A percentile compares a stretch with the other conserved stretches of the same genome.
Evolutionary conservation across 306 rosid genomes (phyloP).

Genomic region (Fragaria iinumae): DNA sequence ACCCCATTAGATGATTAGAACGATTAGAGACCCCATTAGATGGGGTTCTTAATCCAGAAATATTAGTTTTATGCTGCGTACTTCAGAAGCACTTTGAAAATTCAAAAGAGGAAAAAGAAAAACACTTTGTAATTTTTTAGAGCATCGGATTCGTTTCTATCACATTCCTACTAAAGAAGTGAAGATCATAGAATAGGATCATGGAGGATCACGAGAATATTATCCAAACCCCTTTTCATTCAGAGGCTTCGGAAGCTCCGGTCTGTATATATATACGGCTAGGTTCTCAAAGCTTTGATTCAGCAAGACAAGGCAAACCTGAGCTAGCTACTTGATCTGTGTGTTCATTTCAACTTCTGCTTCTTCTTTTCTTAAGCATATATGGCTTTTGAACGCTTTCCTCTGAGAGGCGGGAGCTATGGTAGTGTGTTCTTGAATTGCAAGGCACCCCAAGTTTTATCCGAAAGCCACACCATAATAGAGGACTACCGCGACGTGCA

Average conservation of each 20-base stretch:
- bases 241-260: neutral
- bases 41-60: neutral
- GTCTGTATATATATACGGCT: neutral
- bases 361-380: neutral
- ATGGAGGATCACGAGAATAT: neutral
- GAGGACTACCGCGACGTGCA: neutral
- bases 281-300: neutral
- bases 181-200: neutral
- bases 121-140: neutral
- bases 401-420: neutral
- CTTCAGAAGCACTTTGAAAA: neutral
- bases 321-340: neutral
- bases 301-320: conserved; percentile 7
- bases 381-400: neutral
- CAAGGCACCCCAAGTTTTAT: neutral
- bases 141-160: conserved; percentile 3
- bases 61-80: neutral
- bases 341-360: neutral
- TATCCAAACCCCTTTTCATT: neutral
- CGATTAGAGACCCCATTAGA: neutral
- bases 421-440: neutral
- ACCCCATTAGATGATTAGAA: no score
- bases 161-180: neutral
- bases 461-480: neutral
- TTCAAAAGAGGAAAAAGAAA: neutral